phyloP scores from a whole-genome alignment of 1,139 yeast genomes.

The Protomyces arabidopsidicola region DNA sequence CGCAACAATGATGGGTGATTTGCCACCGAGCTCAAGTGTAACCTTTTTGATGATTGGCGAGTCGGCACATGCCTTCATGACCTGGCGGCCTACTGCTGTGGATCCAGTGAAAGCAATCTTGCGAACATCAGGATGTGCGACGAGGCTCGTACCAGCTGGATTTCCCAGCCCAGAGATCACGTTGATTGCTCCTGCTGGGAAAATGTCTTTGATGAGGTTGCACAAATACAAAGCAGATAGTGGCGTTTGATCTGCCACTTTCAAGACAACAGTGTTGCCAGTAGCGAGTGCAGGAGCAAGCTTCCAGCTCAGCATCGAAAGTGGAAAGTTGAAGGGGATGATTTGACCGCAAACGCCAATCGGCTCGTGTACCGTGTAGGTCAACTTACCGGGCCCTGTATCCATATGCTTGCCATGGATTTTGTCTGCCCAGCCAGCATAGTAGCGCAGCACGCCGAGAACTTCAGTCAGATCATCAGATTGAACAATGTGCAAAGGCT shows the following conservation, averaged over 20 bases:
- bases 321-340: constrained; percentile 93
- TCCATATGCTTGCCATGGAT: constrained; percentile 64
- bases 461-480: constrained; percentile 65
- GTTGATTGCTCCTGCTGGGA: constrained; percentile 77
- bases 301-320: constrained; percentile 89
- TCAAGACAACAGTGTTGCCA: constrained; percentile 84
- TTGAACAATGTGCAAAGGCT: constrained; percentile 49
- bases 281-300: constrained; percentile 89
- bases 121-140: constrained; percentile 61
- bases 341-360: constrained; percentile 75
- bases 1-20: constrained; percentile 86
- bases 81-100: constrained; percentile 70
- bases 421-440: constrained; percentile 82
- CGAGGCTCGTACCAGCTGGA: constrained; percentile 61
- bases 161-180: constrained; percentile 54
- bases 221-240: constrained; percentile 77
- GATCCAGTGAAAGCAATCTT: constrained; percentile 90
- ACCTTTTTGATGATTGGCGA: constrained; percentile 54
- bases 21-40: constrained; percentile 86
- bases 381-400: constrained; percentile 59
- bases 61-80: constrained; percentile 72
- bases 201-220: constrained; percentile 68
- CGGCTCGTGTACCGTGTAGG: constrained; percentile 78
- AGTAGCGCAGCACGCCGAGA: constrained; percentile 58
- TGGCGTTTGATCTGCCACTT: constrained; percentile 90